phyloP scores from a whole-genome alignment of 768 basidiomycete genomes.

The Tricholomella constricta region DNA sequence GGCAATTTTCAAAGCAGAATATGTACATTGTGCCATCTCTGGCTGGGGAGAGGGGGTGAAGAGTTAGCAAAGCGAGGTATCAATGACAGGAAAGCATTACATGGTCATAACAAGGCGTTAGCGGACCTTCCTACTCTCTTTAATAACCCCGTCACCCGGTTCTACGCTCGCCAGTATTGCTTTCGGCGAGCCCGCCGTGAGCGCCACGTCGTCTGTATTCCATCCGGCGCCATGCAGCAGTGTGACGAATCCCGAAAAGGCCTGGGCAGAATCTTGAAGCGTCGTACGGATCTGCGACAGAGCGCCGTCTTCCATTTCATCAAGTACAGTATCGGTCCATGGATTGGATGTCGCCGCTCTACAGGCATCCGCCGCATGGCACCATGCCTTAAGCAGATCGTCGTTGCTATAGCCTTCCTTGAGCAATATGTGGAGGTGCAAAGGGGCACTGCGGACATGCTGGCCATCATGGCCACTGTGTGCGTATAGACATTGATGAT shows the following conservation, averaged over 20 bases:
- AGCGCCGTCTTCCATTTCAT: conserved; percentile 10
- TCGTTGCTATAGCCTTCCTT: conserved; percentile 47
- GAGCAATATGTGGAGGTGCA: conserved; percentile 46
- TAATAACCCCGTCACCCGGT: conserved; percentile 1
- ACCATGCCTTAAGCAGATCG: conserved; percentile 63
- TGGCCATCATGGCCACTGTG: conserved; percentile 8
- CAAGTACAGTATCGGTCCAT: not conserved
- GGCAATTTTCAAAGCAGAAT: not conserved
- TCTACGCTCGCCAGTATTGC: conserved; percentile 26
- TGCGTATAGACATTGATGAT: conserved; percentile 25
- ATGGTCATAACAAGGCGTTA: conserved; percentile 7
- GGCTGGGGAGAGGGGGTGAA: not conserved
- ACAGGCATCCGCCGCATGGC: conserved; percentile 42
- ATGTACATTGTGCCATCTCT: conserved; percentile 4
- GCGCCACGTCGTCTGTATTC: conserved; percentile 35
- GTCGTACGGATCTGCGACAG: conserved; percentile 21
- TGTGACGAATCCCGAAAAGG: conserved; percentile 27
- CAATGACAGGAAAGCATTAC: not conserved
- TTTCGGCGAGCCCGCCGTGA: conserved; percentile 33
- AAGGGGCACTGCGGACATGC: conserved; percentile 18
- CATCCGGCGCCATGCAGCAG: conserved; percentile 36
- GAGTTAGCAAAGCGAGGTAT: not conserved
- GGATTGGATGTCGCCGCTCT: conserved; percentile 13
- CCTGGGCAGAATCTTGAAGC: conserved; percentile 14
- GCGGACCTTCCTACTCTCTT: conserved; percentile 23